Conservation (phyloP, 1,284 basidiomycete species). For the Boletus mariae region DNA sequence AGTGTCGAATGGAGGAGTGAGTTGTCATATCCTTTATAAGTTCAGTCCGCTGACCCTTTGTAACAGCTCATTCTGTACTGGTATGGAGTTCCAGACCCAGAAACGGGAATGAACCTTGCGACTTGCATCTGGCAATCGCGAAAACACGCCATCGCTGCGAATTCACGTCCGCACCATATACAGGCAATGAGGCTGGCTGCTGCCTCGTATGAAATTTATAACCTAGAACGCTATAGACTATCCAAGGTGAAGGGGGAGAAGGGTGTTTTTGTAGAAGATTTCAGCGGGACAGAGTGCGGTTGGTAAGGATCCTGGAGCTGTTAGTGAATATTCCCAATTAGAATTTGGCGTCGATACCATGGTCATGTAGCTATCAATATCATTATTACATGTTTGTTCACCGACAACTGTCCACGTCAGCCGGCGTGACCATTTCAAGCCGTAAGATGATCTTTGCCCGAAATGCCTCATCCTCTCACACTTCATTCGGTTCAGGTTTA, state of each 20-base stretch:
- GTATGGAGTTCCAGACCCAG: conserved; percentile 81
- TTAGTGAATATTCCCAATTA: too few relatives aligned
- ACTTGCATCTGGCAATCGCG: conserved; percentile 96
- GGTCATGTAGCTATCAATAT: not conserved
- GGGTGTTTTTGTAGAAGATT: conserved; percentile 55
- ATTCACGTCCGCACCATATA: conserved; percentile 74
- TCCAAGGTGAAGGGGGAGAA: conserved; percentile 59
- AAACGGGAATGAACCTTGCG: conserved; percentile 80
- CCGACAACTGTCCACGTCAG: too few relatives aligned
- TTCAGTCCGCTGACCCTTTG: conserved; percentile 4
- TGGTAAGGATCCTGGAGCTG: conserved; percentile 40
- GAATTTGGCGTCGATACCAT: not conserved
- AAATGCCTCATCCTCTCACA: not conserved
- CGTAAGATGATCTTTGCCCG: too few relatives aligned
- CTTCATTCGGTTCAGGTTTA: not conserved
- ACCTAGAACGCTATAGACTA: conserved; percentile 72
- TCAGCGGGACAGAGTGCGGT: conserved; percentile 64
- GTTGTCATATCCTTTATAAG: conserved; percentile 17
- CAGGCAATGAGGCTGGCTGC: conserved; percentile 79
- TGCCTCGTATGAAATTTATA: conserved; percentile 75
- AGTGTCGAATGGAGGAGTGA: conserved; percentile 76
- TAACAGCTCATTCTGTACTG: conserved; percentile 76
- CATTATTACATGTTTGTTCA: not conserved
- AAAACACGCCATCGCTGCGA: conserved; percentile 76
- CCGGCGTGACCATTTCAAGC: too few relatives aligned